Percentiles rank a stretch among this genome's conserved stretches.
Evolutionary conservation across 305 asterid species (phyloP).

Genomic region (Fraxinus greggii): DNA sequence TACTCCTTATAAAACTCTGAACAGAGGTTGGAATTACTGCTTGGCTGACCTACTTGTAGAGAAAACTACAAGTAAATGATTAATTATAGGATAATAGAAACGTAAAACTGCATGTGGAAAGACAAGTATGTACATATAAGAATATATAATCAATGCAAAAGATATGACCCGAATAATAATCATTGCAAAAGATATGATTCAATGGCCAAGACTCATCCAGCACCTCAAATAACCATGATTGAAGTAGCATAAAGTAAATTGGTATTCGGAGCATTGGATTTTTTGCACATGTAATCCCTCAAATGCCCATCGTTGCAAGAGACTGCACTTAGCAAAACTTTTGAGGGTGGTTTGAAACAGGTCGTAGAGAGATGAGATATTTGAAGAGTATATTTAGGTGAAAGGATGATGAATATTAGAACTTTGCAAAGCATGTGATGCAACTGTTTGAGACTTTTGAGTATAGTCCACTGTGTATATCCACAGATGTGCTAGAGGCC

Average conservation of each 20-base stretch:
- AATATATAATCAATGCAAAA: background rate
- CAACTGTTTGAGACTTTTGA: background rate
- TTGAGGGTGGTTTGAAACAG: background rate
- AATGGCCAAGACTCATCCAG: background rate
- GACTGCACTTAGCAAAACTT: background rate
- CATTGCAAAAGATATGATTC: background rate
- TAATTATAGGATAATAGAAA: background rate
- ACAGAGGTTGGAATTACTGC: background rate
- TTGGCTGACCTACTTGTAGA: background rate
- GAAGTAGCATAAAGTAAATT: background rate
- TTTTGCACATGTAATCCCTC: background rate
- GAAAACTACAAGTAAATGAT: background rate
- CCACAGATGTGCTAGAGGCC: background rate
- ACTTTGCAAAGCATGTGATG: background rate
- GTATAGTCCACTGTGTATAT: background rate
- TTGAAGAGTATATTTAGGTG: background rate
- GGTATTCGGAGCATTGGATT: background rate
- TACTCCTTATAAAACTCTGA: background rate
- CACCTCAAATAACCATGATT: background rate
- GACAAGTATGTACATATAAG: background rate
- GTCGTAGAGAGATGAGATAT: background rate
- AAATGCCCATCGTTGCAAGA: background rate
- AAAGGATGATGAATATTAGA: background rate
- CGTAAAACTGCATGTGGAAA: background rate
- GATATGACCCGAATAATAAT: background rate